Base-by-base conservation (phyloP, 1,284 basidiomycete genomes). In the Neolentinus lepideus region DNA sequence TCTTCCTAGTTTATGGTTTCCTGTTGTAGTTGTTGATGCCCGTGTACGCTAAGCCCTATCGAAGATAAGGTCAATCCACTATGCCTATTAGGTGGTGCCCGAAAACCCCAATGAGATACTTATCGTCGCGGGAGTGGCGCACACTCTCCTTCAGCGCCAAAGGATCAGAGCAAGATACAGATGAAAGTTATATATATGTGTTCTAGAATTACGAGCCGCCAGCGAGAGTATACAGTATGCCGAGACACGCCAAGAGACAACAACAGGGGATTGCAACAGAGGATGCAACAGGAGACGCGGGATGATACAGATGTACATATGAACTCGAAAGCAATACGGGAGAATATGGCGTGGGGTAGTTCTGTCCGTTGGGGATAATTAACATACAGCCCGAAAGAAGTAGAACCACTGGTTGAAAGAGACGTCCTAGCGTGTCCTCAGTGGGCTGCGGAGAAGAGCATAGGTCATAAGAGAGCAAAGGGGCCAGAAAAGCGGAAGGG, bases 271-370 rank as follows among this genome's bases (percentile, higher is more conserved):
- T n/a, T n/a, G n/a, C n/a, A 43, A 43, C 38, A 43, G 19, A 16
- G 12, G 19, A 43, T 43, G 38, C 38, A 21, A 16, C 4, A 43
- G 38, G 16, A 16, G 38, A 43, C n/a, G 38, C 16, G 19, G 12
- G 38, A 43, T 43, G 38, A n/a, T 43, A 43, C 38, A 43, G 38
- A 43, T 43, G 38, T 43, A 43, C 38, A 43, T 43, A 43, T 43
- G 38, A 43, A 43, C 38, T n/a, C 38, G 38, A n/a, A 21, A 43
- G 38, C 38, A 43, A n/a, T 43, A 43, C 16, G 16, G 38, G 38
- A 6, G 38, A 16, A 21, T 43, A 21, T n/a, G 38, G 38, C 3
- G 38, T 9, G 19, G n/a, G 38, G 38, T 43, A 43, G 8, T 43
- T 21, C 38, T 43, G 38, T 43, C 38, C 38, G 38, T 21, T 43